These are phyloP conservation scores for Corylus americana DNA, from an alignment of 306 rosid species.

Conservation along the genomic window DNA sequence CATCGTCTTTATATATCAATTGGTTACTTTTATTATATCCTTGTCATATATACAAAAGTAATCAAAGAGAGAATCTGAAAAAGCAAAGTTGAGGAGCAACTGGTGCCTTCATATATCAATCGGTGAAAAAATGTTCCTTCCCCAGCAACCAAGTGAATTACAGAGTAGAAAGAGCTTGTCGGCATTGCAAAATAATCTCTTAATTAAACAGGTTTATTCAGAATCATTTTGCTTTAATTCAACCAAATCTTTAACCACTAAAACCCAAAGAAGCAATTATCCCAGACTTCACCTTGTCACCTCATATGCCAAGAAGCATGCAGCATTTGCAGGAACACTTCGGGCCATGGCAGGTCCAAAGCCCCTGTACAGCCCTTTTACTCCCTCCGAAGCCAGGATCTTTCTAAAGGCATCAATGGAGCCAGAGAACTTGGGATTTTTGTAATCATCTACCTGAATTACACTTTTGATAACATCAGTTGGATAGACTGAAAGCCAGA, in stretches of 20 bases:
- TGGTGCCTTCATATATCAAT: neutral
- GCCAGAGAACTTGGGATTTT: constrained; percentile 80
- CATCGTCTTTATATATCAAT: no score
- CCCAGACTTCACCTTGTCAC: constrained; percentile 80
- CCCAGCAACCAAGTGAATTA: constrained; percentile 5
- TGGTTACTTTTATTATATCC: no score
- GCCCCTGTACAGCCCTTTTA: constrained; percentile 87
- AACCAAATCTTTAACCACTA: constrained; percentile 15
- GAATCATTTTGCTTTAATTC: constrained; percentile 11
- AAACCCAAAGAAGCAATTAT: constrained; percentile 30
- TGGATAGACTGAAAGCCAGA: constrained; percentile 79
- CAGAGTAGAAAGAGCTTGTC: neutral
- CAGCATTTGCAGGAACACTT: constrained; percentile 93
- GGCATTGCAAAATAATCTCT: constrained; percentile 10
- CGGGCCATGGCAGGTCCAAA: constrained; percentile 93
- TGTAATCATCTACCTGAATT: constrained; percentile 84
- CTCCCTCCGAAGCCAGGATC: constrained; percentile 69
- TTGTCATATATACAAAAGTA: no score
- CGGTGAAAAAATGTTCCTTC: constrained; percentile 17
- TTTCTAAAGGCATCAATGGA: constrained; percentile 75
- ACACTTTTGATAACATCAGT: constrained; percentile 95
- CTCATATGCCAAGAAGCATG: constrained; percentile 96
- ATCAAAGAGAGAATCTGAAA: neutral
- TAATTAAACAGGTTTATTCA: neutral
- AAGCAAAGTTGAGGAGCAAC: neutral